Evolutionary conservation across 2,329 filamentous ascomycete genomes (phyloP), one percentile per base, ranked within the genome.

Genomic region (Pseudopithomyces maydicus): DNA sequence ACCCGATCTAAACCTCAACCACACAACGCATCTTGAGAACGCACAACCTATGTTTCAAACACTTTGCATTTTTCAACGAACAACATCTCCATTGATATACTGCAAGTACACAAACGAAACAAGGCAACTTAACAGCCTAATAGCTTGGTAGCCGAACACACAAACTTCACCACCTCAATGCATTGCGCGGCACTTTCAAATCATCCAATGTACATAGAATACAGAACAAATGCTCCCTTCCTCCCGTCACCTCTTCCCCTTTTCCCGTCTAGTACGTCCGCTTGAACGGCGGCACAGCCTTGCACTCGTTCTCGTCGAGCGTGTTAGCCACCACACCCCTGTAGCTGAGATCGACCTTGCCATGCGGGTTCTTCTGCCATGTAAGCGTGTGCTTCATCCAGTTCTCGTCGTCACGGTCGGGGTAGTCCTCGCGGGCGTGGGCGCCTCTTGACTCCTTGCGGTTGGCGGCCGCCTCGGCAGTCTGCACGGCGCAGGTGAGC

Each of bases 371-470:
- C 89, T 92, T 96, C 85, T 99, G 95, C 90, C 90, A 99, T 66
- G 89, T 92, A 60, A 99, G 86, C 44, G 92, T 96, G 86, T 99
- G 95, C 89, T 98, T 98, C 94, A 97, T 97, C 94, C 94, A 98
- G 79, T 96, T 90, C 79, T 88, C 84, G 76, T 99, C 95, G 75
- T 98, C 91, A 82, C 95, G 90, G 17, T 98, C 93, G 56, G 94
- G 94, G 85, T 79, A 98, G 77, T 99, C 95, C 83, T 99, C 95
- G 67, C 95, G 90, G 65, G 95, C 95, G 80, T 99, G 95, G 22
- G 95, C 95, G 76, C 95, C 95, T 81, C 95, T 91, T 55, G 92
- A 97, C 81, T 99, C 95, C 85, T 97, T 97, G 75, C 95, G 89
- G 81, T 94, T 94, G 57, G 92, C 91, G 62, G 95, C 95, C 32